Percentiles rank a stretch among this genome's conserved stretches.
Evolutionary conservation across 805 yeast genomes (phyloP).

Genomic region (Pichia phayaonensis): DNA sequence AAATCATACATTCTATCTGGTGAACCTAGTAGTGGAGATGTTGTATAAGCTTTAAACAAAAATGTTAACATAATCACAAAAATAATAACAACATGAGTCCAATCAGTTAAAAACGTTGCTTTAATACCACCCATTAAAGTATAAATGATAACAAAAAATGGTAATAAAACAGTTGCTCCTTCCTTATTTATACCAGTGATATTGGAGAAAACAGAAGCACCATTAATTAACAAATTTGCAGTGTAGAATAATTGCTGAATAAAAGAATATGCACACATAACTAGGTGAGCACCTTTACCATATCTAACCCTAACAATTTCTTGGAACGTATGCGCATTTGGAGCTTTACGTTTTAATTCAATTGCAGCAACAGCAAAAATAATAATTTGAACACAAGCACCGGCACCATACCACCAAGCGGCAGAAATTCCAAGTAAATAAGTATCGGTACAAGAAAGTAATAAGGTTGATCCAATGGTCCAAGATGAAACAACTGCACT

Average conservation of each 20-base stretch:
- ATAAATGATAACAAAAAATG: conserved; percentile 31
- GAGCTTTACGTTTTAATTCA: conserved; percentile 29
- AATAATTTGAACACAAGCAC: conserved; percentile 30
- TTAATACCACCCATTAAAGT: conserved; percentile 35
- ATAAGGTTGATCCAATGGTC: conserved; percentile 29
- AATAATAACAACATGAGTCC: conserved; percentile 32
- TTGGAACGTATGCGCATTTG: conserved; percentile 31
- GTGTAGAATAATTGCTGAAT: conserved; percentile 26
- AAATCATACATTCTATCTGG: conserved; percentile 30
- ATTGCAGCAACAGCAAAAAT: conserved; percentile 28
- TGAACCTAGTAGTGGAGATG: conserved; percentile 27
- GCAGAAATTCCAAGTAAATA: conserved; percentile 30
- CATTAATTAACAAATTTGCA: conserved; percentile 28
- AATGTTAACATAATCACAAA: conserved; percentile 25
- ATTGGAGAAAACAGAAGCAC: conserved; percentile 27
- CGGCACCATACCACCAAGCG: conserved; percentile 30
- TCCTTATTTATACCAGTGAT: conserved; percentile 30
- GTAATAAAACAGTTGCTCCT: conserved; percentile 29
- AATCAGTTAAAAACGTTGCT: conserved; percentile 34
- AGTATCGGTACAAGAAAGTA: conserved; percentile 25
- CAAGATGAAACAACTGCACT: conserved; percentile 31
- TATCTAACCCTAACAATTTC: conserved; percentile 28
- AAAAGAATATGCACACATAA: conserved; percentile 22
- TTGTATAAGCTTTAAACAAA: conserved; percentile 25
- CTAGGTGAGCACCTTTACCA: conserved; percentile 26